Percentiles rank a stretch among this genome's conserved stretches.
Evolutionary conservation across 768 basidiomycete genomes (phyloP).

Genomic region (Pulveroboletus frians): DNA sequence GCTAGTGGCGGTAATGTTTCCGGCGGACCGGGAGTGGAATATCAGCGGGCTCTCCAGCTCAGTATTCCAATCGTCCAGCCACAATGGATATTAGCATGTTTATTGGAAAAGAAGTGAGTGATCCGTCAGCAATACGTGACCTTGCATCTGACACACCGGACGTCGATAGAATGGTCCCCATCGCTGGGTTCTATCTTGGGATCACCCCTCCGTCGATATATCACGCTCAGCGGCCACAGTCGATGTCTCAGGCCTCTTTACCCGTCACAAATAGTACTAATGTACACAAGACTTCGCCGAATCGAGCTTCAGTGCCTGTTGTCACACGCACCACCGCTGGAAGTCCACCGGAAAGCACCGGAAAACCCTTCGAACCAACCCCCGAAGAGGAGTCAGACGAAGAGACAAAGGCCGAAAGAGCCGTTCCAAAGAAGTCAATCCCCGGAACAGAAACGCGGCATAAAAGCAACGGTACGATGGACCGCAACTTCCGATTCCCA

Average conservation of each 20-base stretch:
- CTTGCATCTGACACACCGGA: neutral
- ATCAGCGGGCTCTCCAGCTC: conserved; percentile 90
- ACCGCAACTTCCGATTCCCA: conserved; percentile 71
- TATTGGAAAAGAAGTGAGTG: conserved; percentile 73
- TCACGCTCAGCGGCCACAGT: conserved; percentile 51
- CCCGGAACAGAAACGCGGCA: conserved; percentile 23
- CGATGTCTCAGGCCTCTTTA: conserved; percentile 67
- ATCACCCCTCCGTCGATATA: conserved; percentile 45
- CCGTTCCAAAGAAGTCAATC: conserved; percentile 18
- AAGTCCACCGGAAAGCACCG: conserved; percentile 37
- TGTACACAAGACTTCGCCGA: conserved; percentile 35
- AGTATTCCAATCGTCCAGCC: conserved; percentile 95
- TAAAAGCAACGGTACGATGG: conserved; percentile 71
- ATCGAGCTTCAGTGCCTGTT: conserved; percentile 66
- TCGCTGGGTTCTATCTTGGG: conserved; percentile 77
- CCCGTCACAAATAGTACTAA: conserved; percentile 33
- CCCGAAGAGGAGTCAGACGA: conserved; percentile 42
- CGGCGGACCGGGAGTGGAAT: conserved; percentile 75
- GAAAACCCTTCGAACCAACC: conserved; percentile 44
- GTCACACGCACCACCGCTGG: conserved; percentile 40
- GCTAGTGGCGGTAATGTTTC: conserved; percentile 47
- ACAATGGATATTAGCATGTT: conserved; percentile 90
- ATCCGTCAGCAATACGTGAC: neutral
- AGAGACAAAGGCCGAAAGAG: conserved; percentile 32
- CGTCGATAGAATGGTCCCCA: conserved; percentile 75